Evolutionary conservation across 1,284 basidiomycete genomes (phyloP).

Genomic region (Bondarzewia mesenterica): DNA sequence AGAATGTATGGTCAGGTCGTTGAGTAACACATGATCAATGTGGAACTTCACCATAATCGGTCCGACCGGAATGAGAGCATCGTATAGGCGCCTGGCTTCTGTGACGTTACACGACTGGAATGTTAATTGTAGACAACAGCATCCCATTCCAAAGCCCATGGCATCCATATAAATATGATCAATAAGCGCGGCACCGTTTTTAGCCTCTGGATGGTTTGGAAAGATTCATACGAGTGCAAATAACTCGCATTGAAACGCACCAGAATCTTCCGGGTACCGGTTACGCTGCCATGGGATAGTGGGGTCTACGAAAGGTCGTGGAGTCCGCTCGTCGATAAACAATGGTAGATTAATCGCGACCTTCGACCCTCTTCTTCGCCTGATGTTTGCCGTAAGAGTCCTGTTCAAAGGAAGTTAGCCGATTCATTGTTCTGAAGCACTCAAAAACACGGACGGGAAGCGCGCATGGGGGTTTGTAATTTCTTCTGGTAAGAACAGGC

Average conservation of each 20-base stretch:
- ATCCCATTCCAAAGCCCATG: conserved; percentile 99
- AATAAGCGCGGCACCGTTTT: conserved; percentile 75
- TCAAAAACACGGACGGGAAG: conserved; percentile 71
- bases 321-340: conserved; percentile 85
- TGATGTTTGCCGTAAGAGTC: conserved; percentile 93
- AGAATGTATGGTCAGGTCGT: conserved; percentile 8
- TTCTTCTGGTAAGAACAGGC: conserved; percentile 91
- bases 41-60: conserved; percentile 75
- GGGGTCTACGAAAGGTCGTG: conserved; percentile 84
- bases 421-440: background rate
- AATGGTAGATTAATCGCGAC: conserved; percentile 95
- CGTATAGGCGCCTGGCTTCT: conserved; percentile 91
- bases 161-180: conserved; percentile 99
- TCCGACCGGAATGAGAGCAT: conserved; percentile 88
- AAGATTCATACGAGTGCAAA: background rate
- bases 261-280: conserved; percentile 75
- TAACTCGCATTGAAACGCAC: conserved; percentile 29
- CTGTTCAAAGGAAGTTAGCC: conserved; percentile 33
- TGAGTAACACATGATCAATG: background rate
- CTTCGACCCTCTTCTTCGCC: conserved; percentile 84
- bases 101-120: conserved; percentile 94
- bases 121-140: conserved; percentile 95
- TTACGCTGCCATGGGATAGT: conserved; percentile 81
- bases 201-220: conserved; percentile 67
- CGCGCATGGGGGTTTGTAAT: conserved; percentile 96